Evolutionary conservation across 345 rosid species (phyloP), one percentile per base, ranked within the genome.

Genomic region (Populus tremula): DNA sequence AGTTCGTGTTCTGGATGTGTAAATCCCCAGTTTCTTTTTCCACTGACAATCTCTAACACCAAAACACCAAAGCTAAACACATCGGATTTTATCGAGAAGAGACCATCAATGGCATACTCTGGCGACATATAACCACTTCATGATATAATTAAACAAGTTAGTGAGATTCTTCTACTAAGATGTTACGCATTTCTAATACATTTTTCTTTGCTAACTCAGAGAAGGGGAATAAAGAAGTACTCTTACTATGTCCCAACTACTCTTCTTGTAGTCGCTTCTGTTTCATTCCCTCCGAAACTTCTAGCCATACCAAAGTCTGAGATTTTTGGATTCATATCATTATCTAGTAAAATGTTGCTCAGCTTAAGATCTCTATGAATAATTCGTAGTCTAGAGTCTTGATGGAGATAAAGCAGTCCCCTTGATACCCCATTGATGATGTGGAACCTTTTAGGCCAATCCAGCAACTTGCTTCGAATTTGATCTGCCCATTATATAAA

Each of bases 321-420:
- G 17, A 78, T 67, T 72, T 67, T 78, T 2, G 77, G 77, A 23
- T 72, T 78, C 77, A 73, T 72, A 2, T 67, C 77, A 17, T 67
- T 67, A 38, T 78, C 77, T n/a, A 73, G 38, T 38, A 78, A 67
- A 16, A 78, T n/a, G 27, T 56, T 78, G 43, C 81, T 78, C 1
- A 65, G 39, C 67, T 78, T 78, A 54, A 78, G 59, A 39, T 78
- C 82, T 74, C 82, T 72, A 12, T 83, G 78, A 29, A 79, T 69
- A 5, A 83, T 79, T 45, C 69, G 49, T 23, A 76, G 54, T 76
- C 78, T 76, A 1, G 82, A 83, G 49, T 83, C 85, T 76, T 83
- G 85, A 72, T 83, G 85, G 53, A 83, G 82, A 69, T 79, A 79
- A 6, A 83, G 78, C 49, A 83, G 80, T 20, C 78, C 85, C 33